Conservation (phyloP, 2,329 filamentous ascomycete species). For the Aspergillus vadensis region DNA sequence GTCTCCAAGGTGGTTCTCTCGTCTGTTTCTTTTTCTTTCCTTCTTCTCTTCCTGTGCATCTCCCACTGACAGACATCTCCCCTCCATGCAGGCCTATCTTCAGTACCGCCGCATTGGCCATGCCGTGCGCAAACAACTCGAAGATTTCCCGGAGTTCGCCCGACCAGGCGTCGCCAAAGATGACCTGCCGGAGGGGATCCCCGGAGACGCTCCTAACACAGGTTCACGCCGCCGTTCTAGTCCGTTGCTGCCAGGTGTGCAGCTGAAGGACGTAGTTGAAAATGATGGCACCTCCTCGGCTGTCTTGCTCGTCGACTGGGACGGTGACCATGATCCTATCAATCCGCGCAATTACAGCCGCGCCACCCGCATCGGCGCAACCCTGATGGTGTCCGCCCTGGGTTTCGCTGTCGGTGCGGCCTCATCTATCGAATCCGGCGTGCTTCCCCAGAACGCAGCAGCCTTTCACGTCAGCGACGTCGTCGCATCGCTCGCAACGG, state of each 20-base stretch:
- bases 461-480: conserved; percentile 55
- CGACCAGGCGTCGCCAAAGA: conserved; percentile 3
- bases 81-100: conserved; percentile 28
- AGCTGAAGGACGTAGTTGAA: conserved; percentile 8
- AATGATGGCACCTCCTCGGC: conserved; percentile 1
- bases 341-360: conserved; percentile 45
- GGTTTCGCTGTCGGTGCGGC: conserved; percentile 55
- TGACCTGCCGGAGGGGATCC: neutral
- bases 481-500: conserved; percentile 53
- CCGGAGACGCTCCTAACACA: neutral
- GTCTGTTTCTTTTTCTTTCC: neutral
- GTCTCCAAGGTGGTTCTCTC: neutral
- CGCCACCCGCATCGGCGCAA: conserved; percentile 40
- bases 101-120: conserved; percentile 27
- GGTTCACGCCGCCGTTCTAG: neutral
- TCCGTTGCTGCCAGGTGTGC: neutral
- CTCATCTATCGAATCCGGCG: conserved; percentile 56
- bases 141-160: conserved; percentile 9
- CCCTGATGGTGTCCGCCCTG: conserved; percentile 50
- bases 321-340: conserved; percentile 39
- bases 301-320: conserved; percentile 47
- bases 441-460: conserved; percentile 47
- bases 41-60: neutral
- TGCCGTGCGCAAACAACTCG: conserved; percentile 21
- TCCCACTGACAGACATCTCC: neutral